A percentile compares a stretch with the other conserved stretches of the same genome.
These are phyloP conservation scores for Xylaria venustula DNA, from an alignment of 495 filamentous ascomycete species.

Conservation along the genomic window DNA sequence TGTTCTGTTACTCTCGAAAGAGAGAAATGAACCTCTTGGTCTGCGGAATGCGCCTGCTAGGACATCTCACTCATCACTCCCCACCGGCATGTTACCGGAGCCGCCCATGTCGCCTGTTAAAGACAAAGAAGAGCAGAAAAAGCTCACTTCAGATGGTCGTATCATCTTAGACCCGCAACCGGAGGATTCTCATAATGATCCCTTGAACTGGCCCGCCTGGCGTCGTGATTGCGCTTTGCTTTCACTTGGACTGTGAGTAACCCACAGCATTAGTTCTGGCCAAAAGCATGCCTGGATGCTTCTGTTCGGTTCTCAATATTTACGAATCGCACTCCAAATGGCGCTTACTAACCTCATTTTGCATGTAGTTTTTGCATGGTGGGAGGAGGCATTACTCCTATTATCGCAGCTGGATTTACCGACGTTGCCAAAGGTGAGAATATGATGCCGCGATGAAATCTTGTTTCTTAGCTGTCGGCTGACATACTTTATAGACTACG, in stretches of 20 bases:
- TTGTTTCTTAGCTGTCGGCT: not conserved
- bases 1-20: constrained; percentile 69
- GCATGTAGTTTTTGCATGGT: constrained; percentile 64
- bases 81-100: constrained; percentile 51
- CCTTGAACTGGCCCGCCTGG: constrained; percentile 88
- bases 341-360: constrained; percentile 69
- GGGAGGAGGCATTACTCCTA: constrained; percentile 88
- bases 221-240: constrained; percentile 78
- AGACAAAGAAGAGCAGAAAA: constrained; percentile 52
- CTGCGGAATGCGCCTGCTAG: constrained; percentile 71
- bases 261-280: constrained; percentile 52
- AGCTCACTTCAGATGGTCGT: constrained; percentile 76
- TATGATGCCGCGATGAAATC: not conserved
- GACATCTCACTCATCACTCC: constrained; percentile 74
- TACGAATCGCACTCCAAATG: too few relatives aligned
- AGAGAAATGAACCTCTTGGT: constrained; percentile 81
- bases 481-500: constrained; percentile 45
- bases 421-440: constrained; percentile 59
- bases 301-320: too few relatives aligned
- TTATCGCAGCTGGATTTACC: constrained; percentile 87
- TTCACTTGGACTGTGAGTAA: constrained; percentile 65
- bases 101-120: constrained; percentile 18
- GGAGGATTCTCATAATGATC: constrained; percentile 87
- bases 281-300: too few relatives aligned
- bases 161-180: constrained; percentile 92